These are phyloP conservation scores for Abrus precatorius DNA, from an alignment of 306 rosid genomes.

Conservation along the genomic window DNA sequence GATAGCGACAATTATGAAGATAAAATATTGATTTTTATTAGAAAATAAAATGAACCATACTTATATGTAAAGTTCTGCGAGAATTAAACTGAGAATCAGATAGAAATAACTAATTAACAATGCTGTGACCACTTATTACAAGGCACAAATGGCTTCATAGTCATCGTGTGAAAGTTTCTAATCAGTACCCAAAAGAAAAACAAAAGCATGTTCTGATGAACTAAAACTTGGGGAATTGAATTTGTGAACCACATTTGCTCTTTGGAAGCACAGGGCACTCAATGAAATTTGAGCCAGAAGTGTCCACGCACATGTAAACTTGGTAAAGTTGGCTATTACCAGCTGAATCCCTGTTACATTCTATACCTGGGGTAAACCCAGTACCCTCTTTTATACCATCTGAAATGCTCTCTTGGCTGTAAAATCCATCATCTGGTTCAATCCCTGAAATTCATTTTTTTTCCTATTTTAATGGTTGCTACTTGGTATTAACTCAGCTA, in stretches of 20 bases:
- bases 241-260: constrained; percentile 52
- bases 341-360: constrained; percentile 64
- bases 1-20: too few relatives aligned
- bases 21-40: too few relatives aligned
- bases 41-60: too few relatives aligned
- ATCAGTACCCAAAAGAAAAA: background rate
- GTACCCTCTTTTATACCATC: constrained; percentile 63
- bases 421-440: constrained; percentile 66
- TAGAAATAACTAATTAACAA: too few relatives aligned
- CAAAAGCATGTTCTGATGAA: background rate
- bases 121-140: background rate
- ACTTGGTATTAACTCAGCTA: background rate
- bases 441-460: constrained; percentile 59
- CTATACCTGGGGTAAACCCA: constrained; percentile 65
- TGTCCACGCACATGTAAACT: constrained; percentile 73
- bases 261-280: constrained; percentile 67
- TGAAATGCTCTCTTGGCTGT: constrained; percentile 55
- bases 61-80: too few relatives aligned
- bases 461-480: background rate
- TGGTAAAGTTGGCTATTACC: constrained; percentile 67
- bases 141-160: background rate
- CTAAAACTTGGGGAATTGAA: constrained; percentile 66
- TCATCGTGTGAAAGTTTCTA: background rate
- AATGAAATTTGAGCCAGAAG: constrained; percentile 63
- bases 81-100: too few relatives aligned